Percentiles rank a stretch among this genome's conserved stretches.
phyloP scores from a whole-genome alignment of 768 basidiomycete species.

The Leccinum uliginosum region DNA sequence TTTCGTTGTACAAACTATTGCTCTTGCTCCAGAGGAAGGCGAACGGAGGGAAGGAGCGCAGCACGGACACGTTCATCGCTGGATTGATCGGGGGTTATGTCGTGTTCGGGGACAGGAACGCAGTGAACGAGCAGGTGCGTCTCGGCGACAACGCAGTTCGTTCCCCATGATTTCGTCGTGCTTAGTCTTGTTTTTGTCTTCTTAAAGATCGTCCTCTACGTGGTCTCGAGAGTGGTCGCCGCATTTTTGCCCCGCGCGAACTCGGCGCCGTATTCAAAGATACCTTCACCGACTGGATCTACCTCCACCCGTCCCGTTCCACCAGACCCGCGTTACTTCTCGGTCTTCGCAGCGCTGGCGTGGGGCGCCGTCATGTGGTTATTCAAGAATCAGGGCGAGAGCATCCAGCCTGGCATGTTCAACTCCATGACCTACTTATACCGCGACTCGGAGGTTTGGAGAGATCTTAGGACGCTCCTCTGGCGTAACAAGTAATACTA shows the following conservation, averaged over 20 bases:
- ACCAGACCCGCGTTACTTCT: slow-evolving; percentile 81
- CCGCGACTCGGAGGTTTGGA: slow-evolving; percentile 88
- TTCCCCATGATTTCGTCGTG: slow-evolving; percentile 4
- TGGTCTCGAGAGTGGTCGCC: slow-evolving; percentile 87
- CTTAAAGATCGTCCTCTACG: slow-evolving; percentile 89
- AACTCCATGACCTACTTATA: slow-evolving; percentile 95
- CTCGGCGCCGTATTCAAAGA: slow-evolving; percentile 44
- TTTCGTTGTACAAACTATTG: slow-evolving; percentile 85
- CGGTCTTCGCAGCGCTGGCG: slow-evolving; percentile 77
- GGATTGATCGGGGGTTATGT: slow-evolving; percentile 90
- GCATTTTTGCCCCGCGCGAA: slow-evolving; percentile 83
- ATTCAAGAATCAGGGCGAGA: slow-evolving; percentile 81
- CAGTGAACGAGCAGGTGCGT: slow-evolving; percentile 87
- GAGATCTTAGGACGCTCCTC: slow-evolving; percentile 71
- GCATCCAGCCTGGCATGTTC: slow-evolving; percentile 97
- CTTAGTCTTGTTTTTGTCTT: neutral
- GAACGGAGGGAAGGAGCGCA: slow-evolving; percentile 79
- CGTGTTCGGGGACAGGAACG: slow-evolving; percentile 80
- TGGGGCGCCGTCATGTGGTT: slow-evolving; percentile 99
- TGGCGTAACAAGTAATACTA: slow-evolving; percentile 77
- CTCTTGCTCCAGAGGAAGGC: slow-evolving; percentile 77
- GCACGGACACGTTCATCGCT: slow-evolving; percentile 84
- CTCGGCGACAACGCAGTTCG: neutral
- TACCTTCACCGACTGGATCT: slow-evolving; percentile 37
- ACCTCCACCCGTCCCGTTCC: slow-evolving; percentile 65